These are phyloP conservation scores for Alternaria conjuncta DNA, from an alignment of 2,329 filamentous ascomycete genomes.

Conservation along the genomic window DNA sequence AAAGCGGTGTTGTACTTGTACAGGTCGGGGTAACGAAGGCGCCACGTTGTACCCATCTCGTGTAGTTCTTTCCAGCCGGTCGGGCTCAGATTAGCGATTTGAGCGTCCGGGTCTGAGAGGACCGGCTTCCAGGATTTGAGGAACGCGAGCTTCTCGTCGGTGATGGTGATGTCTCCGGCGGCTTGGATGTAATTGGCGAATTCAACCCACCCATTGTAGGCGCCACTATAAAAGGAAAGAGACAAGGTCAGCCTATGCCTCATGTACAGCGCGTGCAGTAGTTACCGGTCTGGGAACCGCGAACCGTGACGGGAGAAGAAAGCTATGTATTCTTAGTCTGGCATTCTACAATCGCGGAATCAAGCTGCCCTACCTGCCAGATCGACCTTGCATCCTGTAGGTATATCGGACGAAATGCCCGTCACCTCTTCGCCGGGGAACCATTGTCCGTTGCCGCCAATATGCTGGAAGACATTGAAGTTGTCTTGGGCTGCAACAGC, in stretches of 20 bases:
- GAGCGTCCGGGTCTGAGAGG: slow-evolving; percentile 60
- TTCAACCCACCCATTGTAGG: slow-evolving; percentile 63
- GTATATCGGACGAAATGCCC: slow-evolving; percentile 61
- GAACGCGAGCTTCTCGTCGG: slow-evolving; percentile 60
- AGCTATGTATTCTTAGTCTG: slow-evolving; percentile 37
- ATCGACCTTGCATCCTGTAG: slow-evolving; percentile 64
- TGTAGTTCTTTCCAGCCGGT: slow-evolving; percentile 69
- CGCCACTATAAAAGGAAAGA: slow-evolving; percentile 48
- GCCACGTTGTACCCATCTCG: slow-evolving; percentile 61
- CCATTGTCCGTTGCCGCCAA: slow-evolving; percentile 52
- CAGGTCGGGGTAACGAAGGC: slow-evolving; percentile 56
- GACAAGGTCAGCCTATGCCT: not conserved
- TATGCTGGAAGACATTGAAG: slow-evolving; percentile 44
- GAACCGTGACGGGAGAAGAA: slow-evolving; percentile 68
- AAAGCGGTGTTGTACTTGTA: slow-evolving; percentile 59
- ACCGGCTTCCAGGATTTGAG: slow-evolving; percentile 65
- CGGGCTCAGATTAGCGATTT: slow-evolving; percentile 65
- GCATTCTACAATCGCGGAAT: not conserved
- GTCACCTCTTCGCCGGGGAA: slow-evolving; percentile 57
- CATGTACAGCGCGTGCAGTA: not conserved
- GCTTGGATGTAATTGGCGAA: slow-evolving; percentile 58
- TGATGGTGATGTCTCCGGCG: slow-evolving; percentile 57
- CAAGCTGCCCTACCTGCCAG: slow-evolving; percentile 49
- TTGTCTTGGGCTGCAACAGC: slow-evolving; percentile 23
- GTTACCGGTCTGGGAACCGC: slow-evolving; percentile 61